Evolutionary conservation across 2,329 filamentous ascomycete genomes (phyloP).

Genomic region (Ascochyta pisi): DNA sequence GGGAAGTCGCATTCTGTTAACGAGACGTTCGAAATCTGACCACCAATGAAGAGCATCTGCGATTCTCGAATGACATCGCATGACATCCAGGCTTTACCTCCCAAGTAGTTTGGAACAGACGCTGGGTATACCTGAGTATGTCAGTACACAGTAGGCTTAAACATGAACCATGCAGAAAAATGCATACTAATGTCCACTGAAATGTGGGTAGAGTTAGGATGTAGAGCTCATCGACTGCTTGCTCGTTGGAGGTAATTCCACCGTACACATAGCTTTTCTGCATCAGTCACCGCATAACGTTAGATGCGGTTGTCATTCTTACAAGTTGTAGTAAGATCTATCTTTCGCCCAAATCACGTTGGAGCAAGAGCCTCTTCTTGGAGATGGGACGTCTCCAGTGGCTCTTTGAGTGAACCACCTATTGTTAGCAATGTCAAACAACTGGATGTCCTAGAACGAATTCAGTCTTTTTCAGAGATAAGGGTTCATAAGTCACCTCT

Average conservation of each 20-base stretch:
- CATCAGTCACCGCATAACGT: neutral
- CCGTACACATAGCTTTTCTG: constrained; percentile 64
- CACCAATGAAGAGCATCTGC: constrained; percentile 68
- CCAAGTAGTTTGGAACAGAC: constrained; percentile 44
- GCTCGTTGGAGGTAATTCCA: constrained; percentile 56
- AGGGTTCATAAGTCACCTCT: neutral
- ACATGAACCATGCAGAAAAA: neutral
- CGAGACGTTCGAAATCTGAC: constrained; percentile 56
- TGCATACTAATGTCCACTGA: constrained; percentile 60
- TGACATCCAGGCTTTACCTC: constrained; percentile 54
- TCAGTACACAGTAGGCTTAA: constrained; percentile 32
- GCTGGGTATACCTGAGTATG: constrained; percentile 23
- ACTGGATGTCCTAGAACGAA: constrained; percentile 47
- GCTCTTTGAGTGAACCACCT: constrained; percentile 66
- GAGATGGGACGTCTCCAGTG: constrained; percentile 59
- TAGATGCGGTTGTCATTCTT: constrained; percentile 29
- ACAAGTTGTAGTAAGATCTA: constrained; percentile 69
- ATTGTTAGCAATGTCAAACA: constrained; percentile 65
- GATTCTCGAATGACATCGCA: constrained; percentile 63
- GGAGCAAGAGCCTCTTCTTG: constrained; percentile 64
- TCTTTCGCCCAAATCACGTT: constrained; percentile 65
- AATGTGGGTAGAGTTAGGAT: constrained; percentile 67
- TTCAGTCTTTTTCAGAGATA: neutral
- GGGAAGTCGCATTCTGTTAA: constrained; percentile 59
- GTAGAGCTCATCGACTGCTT: constrained; percentile 67